These are phyloP conservation scores for Aeschynomene evenia DNA, from an alignment of 306 rosid genomes.

Conservation along the genomic window DNA sequence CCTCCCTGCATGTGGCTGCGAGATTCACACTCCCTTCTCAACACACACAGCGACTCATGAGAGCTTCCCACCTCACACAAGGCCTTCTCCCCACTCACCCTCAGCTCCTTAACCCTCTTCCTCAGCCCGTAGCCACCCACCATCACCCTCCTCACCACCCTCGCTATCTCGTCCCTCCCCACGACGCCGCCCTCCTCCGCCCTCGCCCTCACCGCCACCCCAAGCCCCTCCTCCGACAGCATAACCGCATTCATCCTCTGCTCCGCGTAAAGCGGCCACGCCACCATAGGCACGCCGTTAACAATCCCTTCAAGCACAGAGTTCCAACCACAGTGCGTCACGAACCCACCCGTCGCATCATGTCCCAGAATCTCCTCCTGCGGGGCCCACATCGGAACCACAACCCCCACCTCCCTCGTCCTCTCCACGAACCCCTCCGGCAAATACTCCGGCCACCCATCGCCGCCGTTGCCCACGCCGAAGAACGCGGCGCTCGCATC, in stretches of 20 bases:
- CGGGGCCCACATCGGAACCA: constrained; percentile 53
- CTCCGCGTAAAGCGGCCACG: constrained; percentile 73
- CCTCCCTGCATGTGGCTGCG: not conserved
- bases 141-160: constrained; percentile 48
- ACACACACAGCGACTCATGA: constrained; percentile 17
- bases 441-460: constrained; percentile 15
- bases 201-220: constrained; percentile 39
- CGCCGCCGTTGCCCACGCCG: not conserved
- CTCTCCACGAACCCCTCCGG: constrained; percentile 52
- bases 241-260: constrained; percentile 56
- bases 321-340: constrained; percentile 53
- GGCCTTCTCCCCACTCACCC: constrained; percentile 34
- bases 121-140: constrained; percentile 45
- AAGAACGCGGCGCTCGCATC: constrained; percentile 31
- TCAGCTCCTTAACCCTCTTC: constrained; percentile 24
- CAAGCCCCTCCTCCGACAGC: constrained; percentile 48
- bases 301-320: constrained; percentile 52
- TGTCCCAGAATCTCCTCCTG: constrained; percentile 52
- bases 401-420: constrained; percentile 29
- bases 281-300: constrained; percentile 53
- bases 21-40: constrained; percentile 10
- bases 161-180: constrained; percentile 38
- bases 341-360: constrained; percentile 47
- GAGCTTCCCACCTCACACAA: constrained; percentile 39
- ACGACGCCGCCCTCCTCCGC: constrained; percentile 29